These are phyloP conservation scores for Fraxinus paxiana DNA, from an alignment of 305 asterid species.

Conservation along the genomic window DNA sequence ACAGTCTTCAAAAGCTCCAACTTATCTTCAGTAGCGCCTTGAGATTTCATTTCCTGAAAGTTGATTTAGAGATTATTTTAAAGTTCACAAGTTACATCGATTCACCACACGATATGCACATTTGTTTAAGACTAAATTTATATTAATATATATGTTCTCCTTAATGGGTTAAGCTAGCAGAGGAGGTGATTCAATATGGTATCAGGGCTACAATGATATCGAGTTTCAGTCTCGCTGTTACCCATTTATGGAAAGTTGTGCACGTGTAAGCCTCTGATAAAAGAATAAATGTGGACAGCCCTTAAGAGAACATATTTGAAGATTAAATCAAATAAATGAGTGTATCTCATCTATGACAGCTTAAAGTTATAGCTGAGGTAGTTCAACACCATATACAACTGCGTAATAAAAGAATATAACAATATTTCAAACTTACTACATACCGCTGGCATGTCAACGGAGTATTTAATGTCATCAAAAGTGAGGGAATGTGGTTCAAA, in stretches of 20 bases:
- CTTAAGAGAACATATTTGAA: not conserved
- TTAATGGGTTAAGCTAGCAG: not conserved
- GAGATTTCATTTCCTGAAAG: slow-evolving; percentile 32
- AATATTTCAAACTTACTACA: not conserved
- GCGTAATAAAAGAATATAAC: not conserved
- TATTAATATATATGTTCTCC: not conserved
- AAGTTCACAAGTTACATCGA: not conserved
- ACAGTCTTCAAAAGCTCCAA: slow-evolving; percentile 30
- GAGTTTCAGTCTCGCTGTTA: not conserved
- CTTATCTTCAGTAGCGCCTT: slow-evolving; percentile 28
- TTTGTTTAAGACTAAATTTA: not conserved
- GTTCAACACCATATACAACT: not conserved
- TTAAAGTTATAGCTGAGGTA: not conserved
- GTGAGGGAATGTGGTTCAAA: slow-evolving; percentile 35
- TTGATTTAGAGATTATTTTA: not conserved
- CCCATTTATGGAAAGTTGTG: not conserved
- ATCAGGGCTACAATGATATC: not conserved
- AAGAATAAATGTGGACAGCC: not conserved
- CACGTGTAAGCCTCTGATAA: not conserved
- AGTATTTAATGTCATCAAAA: slow-evolving; percentile 29
- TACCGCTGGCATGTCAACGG: slow-evolving; percentile 31
- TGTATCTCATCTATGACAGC: not conserved
- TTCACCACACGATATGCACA: not conserved
- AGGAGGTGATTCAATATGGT: not conserved
- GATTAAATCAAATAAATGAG: not conserved